Conservation (phyloP, 129 eudicot species). For the Escallonia rubra region DNA sequence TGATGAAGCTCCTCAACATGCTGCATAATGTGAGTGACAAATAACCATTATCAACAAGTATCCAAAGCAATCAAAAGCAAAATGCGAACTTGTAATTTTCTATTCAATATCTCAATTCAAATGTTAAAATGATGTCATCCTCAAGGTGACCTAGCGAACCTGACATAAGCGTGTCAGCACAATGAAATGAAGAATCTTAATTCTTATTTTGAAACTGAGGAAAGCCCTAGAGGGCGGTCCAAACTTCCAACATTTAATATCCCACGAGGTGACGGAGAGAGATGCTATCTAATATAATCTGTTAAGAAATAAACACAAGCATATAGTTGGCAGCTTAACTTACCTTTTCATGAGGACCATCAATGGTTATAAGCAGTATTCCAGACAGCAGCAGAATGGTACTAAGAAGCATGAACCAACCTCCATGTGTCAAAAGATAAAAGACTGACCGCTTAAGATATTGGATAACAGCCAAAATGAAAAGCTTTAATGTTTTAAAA, state of each 20-base stretch:
- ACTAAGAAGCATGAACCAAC: constrained; percentile 54
- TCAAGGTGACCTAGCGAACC: too few species aligned
- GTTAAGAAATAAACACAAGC: background rate
- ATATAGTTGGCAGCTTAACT: background rate
- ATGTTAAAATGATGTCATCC: background rate
- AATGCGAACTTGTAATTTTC: background rate
- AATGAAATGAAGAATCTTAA: too few species aligned
- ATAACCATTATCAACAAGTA: constrained; percentile 1
- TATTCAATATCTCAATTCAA: background rate
- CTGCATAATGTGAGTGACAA: constrained; percentile 29
- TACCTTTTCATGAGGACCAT: constrained; percentile 82
- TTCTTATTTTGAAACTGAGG: background rate
- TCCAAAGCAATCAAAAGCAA: background rate
- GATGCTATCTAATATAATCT: background rate
- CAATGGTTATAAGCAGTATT: constrained; percentile 40
- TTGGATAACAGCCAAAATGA: constrained; percentile 53
- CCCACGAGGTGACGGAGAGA: background rate
- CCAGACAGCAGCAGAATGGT: constrained; percentile 27
- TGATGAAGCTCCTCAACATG: constrained; percentile 67
- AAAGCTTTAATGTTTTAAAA: constrained; percentile 66
- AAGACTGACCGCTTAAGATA: constrained; percentile 43
- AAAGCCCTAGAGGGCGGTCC: background rate
- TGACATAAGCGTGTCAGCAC: too few species aligned
- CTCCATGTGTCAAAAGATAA: constrained; percentile 65
- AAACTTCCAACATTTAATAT: background rate